Percentiles rank a stretch among this genome's conserved stretches.
phyloP scores from a whole-genome alignment of 768 basidiomycete species.

The Russula dissimulans region DNA sequence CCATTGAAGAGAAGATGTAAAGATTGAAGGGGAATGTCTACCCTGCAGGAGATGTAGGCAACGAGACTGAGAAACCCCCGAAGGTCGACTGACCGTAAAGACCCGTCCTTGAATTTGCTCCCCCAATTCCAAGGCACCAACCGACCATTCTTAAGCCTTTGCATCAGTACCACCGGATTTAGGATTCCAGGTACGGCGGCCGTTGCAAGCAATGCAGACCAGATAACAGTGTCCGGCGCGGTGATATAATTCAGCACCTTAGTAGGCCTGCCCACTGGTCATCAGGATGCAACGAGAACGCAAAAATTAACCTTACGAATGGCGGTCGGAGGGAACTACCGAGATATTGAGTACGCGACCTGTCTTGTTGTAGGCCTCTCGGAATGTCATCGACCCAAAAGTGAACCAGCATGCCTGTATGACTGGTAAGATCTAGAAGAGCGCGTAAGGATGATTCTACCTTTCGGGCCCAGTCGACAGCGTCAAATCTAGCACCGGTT shows the following conservation, averaged over 20 bases:
- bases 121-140: slow-evolving; percentile 93
- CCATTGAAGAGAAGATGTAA: slow-evolving; percentile 87
- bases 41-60: slow-evolving; percentile 35
- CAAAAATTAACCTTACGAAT: slow-evolving; percentile 46
- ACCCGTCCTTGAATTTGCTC: slow-evolving; percentile 88
- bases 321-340: slow-evolving; percentile 81
- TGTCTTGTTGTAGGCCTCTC: slow-evolving; percentile 87
- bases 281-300: neutral
- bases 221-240: slow-evolving; percentile 85
- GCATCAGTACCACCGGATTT: slow-evolving; percentile 93
- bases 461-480: slow-evolving; percentile 83
- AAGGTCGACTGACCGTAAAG: slow-evolving; percentile 48
- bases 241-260: slow-evolving; percentile 94
- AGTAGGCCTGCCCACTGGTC: slow-evolving; percentile 56
- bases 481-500: slow-evolving; percentile 95
- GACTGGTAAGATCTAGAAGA: neutral
- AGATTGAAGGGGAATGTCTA: slow-evolving; percentile 90
- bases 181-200: slow-evolving; percentile 94
- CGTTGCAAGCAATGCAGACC: slow-evolving; percentile 75
- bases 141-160: slow-evolving; percentile 72
- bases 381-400: slow-evolving; percentile 88
- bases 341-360: slow-evolving; percentile 92
- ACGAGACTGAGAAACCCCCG: neutral
- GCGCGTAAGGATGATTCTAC: slow-evolving; percentile 30
- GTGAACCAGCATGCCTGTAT: slow-evolving; percentile 80